Conservation (phyloP, 2,329 filamentous ascomycete genomes). For the Fusarium penzigii region DNA sequence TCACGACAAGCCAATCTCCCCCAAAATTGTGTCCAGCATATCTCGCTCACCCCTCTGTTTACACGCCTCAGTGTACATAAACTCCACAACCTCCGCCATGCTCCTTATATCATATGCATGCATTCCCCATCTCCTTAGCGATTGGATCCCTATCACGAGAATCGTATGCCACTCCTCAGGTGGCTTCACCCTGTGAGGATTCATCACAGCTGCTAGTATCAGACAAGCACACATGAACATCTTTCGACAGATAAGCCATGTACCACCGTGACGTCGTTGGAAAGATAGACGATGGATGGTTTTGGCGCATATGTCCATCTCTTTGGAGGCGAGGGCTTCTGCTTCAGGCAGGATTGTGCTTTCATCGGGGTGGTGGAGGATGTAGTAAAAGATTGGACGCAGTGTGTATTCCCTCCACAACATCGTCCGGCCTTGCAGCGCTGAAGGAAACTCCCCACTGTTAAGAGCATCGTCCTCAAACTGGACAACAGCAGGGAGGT, state of each 20-base stretch:
- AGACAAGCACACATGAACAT: slow-evolving; percentile 5
- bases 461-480: slow-evolving; percentile 1
- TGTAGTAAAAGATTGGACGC: slow-evolving; percentile 11
- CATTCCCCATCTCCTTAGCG: slow-evolving; percentile 1
- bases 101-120: slow-evolving; percentile 1
- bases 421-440: slow-evolving; percentile 6
- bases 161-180: slow-evolving; percentile 3
- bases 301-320: slow-evolving; percentile 4
- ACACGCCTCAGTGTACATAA: background rate
- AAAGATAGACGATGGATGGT: background rate
- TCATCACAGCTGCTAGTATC: slow-evolving; percentile 3
- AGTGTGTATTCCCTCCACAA: slow-evolving; percentile 13
- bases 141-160: background rate
- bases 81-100: slow-evolving; percentile 1
- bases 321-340: slow-evolving; percentile 5
- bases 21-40: background rate
- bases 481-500: slow-evolving; percentile 7
- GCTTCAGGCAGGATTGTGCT: background rate
- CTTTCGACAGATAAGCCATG: slow-evolving; percentile 9
- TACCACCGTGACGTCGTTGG: slow-evolving; percentile 8
- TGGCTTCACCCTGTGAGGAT: background rate
- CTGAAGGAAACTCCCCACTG: slow-evolving; percentile 9
- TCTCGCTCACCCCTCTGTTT: background rate
- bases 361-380: slow-evolving; percentile 2
- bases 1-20: too few species aligned